These are phyloP conservation scores for Zostera marina DNA, from an alignment of 116 monocot species.

Conservation along the genomic window DNA sequence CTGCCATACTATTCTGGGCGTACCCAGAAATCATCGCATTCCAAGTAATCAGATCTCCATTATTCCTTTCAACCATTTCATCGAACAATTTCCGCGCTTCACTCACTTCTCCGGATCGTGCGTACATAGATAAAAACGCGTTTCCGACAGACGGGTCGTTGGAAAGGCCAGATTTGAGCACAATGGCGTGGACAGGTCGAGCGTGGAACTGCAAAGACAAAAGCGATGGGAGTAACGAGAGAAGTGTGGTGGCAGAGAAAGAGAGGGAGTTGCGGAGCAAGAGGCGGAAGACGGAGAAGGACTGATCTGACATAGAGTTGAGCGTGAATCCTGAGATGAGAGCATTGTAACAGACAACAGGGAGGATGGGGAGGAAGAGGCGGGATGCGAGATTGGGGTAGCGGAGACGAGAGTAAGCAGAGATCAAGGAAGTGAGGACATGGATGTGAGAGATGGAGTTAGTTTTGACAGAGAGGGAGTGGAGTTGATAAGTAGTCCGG, in stretches of 20 bases:
- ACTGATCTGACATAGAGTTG: conserved; percentile 9
- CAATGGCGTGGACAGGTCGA: conserved; percentile 11
- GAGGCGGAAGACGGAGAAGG: conserved; percentile 26
- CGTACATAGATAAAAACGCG: conserved; percentile 31
- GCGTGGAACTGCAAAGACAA: conserved; percentile 5
- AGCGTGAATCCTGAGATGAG: conserved; percentile 43
- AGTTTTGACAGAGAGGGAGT: conserved; percentile 25
- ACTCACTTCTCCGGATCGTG: conserved; percentile 16
- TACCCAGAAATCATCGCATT: conserved; percentile 68
- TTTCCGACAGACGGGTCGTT: conserved; percentile 19
- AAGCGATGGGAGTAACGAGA: conserved; percentile 1
- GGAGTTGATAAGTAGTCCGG: conserved; percentile 15
- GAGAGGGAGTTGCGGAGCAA: conserved; percentile 20
- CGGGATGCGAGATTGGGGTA: conserved; percentile 32
- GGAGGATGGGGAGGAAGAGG: conserved; percentile 12
- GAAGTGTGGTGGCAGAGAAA: conserved; percentile 21
- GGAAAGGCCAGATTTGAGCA: conserved; percentile 9
- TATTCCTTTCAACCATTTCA: conserved; percentile 9
- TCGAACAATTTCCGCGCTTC: conserved; percentile 40
- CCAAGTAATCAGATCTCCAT: conserved; percentile 37
- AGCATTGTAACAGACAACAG: conserved; percentile 34
- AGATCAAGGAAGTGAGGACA: conserved; percentile 45
- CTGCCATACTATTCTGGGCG: conserved; percentile 43
- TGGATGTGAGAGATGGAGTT: conserved; percentile 23
- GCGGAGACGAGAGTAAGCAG: conserved; percentile 42